A percentile compares a stretch with the other conserved stretches of the same genome.
Conservation (phyloP, 768 basidiomycete genomes). For the Mycena vitilis region DNA sequence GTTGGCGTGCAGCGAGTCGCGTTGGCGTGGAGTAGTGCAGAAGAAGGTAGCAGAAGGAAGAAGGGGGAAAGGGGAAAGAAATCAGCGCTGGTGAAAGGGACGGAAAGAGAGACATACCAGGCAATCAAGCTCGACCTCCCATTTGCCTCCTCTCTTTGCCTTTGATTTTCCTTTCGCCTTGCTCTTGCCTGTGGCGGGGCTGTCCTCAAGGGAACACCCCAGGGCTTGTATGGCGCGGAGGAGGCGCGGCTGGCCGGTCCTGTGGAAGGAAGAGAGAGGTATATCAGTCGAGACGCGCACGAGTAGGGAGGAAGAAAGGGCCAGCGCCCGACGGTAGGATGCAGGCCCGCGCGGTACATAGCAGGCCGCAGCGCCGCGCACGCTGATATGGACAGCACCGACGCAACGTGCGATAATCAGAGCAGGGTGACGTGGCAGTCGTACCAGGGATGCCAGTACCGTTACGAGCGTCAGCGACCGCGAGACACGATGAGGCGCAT, state of each 20-base stretch:
- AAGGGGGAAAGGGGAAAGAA: not conserved
- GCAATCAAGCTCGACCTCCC: conserved; percentile 63
- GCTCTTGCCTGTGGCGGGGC: not conserved
- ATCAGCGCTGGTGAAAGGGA: not conserved
- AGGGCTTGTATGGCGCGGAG: conserved; percentile 63
- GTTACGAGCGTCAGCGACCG: too few species aligned
- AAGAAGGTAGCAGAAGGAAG: not conserved
- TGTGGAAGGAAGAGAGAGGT: conserved; percentile 31
- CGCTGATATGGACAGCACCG: too few species aligned
- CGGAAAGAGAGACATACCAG: conserved; percentile 54
- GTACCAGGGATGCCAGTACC: too few species aligned
- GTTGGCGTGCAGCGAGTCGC: not conserved
- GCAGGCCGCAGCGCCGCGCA: too few species aligned
- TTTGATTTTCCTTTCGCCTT: conserved; percentile 29
- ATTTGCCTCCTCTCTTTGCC: conserved; percentile 48
- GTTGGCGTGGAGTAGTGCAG: not conserved
- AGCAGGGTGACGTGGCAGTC: too few species aligned
- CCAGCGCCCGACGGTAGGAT: not conserved
- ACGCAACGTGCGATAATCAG: too few species aligned
- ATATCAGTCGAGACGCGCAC: not conserved
- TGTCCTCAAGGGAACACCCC: conserved; percentile 49
- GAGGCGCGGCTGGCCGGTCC: conserved; percentile 63
- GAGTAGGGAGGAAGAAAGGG: not conserved
- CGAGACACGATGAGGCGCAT: too few species aligned
- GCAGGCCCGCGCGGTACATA: too few species aligned